These are phyloP conservation scores for Solanum pennellii DNA, from an alignment of 257 asterid species.

Conservation along the genomic window DNA sequence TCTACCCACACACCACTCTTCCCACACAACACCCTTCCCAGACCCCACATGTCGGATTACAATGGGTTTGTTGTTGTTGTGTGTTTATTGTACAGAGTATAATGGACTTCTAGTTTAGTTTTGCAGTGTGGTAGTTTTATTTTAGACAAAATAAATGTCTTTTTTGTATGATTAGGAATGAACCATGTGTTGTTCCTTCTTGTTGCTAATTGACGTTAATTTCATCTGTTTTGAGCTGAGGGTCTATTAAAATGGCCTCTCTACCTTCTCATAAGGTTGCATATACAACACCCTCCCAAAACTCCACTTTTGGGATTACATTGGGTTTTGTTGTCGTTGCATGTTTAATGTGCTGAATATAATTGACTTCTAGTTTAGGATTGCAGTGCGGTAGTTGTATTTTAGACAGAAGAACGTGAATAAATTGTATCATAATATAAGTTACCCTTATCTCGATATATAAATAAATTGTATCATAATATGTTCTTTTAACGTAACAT, in stretches of 20 bases:
- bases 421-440: too few species aligned
- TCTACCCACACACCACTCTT: neutral
- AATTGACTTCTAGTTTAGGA: neutral
- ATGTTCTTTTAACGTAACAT: neutral
- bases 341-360: neutral
- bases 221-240: neutral
- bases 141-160: neutral
- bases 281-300: neutral
- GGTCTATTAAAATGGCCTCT: neutral
- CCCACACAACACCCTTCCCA: neutral
- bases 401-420: neutral
- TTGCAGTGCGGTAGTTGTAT: neutral
- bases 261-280: neutral
- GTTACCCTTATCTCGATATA: too few species aligned
- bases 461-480: too few species aligned
- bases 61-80: neutral
- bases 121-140: neutral
- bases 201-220: neutral
- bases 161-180: neutral
- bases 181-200: neutral
- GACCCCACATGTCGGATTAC: neutral
- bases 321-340: neutral
- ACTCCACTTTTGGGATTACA: neutral
- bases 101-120: neutral
- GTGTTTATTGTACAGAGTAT: neutral